Evolutionary conservation across 345 rosid species (phyloP), one percentile per base, ranked within the genome.

Genomic region (Lepidium africanum): DNA sequence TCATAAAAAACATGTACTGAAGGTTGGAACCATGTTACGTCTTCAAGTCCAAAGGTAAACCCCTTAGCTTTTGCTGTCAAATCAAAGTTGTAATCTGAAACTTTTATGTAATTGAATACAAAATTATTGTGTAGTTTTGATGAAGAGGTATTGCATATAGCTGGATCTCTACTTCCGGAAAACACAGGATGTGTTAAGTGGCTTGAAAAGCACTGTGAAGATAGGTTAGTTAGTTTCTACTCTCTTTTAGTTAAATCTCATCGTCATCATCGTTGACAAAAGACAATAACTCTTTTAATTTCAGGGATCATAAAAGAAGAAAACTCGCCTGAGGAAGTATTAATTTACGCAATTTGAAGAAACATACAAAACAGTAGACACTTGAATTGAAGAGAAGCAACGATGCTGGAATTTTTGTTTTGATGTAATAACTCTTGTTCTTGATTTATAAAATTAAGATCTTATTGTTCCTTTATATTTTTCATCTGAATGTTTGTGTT

Each of bases 11-110:
- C 97, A 90, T 45, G 55, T 46, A 56, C 82, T 93, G 25, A 88
- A 84, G 77, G 80, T 84, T 66, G 97, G 92, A 65, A 82, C 86
- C n/a, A 67, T 73, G 83, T 79, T 88, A 67, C 87, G 89, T 5
- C 88, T 90, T 76, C 69, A 60, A 17, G 94, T 88, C 60, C 84
- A 84, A 78, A 93, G 96, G 97, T 92, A 65, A 80, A 27, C n/a
- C 23, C 49, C 38, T 17, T 30, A 13, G n/a, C 19, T 17, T 63
- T 48, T 69, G 32, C 9, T 37, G 27, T 17, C 14, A 2, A 5
- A 57, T 48, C 25, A 9, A 61, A 51, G 23, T 33, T 67, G 43
- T 67, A 45, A 36, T 56, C 30, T 42, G 17, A 19, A 13, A 27
- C 32, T 42, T 17, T 1, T 41, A 3, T 13, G 13, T 54, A 8